These are phyloP conservation scores for Xanthoconium stramineum DNA, from an alignment of 768 basidiomycete genomes.

Conservation along the genomic window DNA sequence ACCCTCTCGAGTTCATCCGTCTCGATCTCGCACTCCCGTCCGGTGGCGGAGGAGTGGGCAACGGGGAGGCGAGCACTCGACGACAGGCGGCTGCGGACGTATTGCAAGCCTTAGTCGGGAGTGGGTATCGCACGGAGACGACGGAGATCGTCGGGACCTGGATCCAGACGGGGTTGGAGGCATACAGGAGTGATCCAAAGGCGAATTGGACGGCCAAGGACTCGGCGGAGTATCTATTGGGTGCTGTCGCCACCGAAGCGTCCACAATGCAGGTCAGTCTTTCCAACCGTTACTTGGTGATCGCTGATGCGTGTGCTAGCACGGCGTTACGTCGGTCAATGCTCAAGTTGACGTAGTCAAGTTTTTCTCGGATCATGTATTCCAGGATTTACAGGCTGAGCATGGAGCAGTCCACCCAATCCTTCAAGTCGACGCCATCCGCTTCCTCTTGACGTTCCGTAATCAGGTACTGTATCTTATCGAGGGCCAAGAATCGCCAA, in stretches of 20 bases:
- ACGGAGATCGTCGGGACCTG: constrained; percentile 86
- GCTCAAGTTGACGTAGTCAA: constrained; percentile 89
- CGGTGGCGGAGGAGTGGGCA: constrained; percentile 33
- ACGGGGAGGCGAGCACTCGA: constrained; percentile 74
- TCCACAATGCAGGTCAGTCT: constrained; percentile 74
- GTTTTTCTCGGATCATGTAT: constrained; percentile 92
- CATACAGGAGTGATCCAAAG: constrained; percentile 60
- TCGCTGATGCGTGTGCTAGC: constrained; percentile 39
- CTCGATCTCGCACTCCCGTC: constrained; percentile 74
- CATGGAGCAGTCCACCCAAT: constrained; percentile 77
- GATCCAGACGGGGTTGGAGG: constrained; percentile 69
- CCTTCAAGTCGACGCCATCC: constrained; percentile 93
- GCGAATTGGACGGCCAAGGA: constrained; percentile 90
- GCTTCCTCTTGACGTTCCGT: constrained; percentile 93
- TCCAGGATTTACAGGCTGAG: constrained; percentile 75
- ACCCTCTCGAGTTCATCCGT: constrained; percentile 92
- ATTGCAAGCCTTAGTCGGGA: constrained; percentile 82
- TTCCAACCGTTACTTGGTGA: background rate
- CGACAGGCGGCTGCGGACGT: constrained; percentile 94
- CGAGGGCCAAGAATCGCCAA: background rate
- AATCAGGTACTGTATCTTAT: constrained; percentile 60
- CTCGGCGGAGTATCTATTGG: constrained; percentile 87
- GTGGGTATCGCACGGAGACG: constrained; percentile 79
- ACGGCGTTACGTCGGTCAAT: constrained; percentile 93
- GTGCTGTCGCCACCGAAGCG: constrained; percentile 89